These are phyloP conservation scores for Pseudogymnoascus sp. DNA, from an alignment of 2,329 filamentous ascomycete genomes.

Conservation along the genomic window DNA sequence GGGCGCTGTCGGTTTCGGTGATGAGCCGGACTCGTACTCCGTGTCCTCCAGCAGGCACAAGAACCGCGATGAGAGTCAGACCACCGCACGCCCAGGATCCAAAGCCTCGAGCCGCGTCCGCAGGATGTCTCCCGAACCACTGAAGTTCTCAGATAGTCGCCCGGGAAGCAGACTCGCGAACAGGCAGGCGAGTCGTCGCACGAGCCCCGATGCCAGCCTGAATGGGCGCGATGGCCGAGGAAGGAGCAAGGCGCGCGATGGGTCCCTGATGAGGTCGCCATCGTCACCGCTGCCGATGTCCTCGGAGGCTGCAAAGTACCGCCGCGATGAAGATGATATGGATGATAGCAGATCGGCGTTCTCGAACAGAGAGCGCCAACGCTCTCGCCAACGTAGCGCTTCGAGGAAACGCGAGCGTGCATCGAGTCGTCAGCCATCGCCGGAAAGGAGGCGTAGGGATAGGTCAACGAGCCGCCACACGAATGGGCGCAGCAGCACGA, in stretches of 20 bases:
- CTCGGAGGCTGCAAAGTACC: conserved; percentile 43
- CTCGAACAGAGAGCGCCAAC: conserved; percentile 47
- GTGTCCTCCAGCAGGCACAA: conserved; percentile 17
- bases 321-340: conserved; percentile 53
- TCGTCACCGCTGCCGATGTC: conserved; percentile 75
- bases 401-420: conserved; percentile 34
- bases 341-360: conserved; percentile 52
- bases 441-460: conserved; percentile 25
- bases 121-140: conserved; percentile 22
- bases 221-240: conserved; percentile 44
- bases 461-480: conserved; percentile 26
- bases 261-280: conserved; percentile 59
- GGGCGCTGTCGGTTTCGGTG: conserved; percentile 31
- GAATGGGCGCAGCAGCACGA: conserved; percentile 18
- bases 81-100: conserved; percentile 27
- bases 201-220: conserved; percentile 28
- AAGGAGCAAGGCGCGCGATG: conserved; percentile 52
- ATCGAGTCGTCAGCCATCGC: conserved; percentile 24
- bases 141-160: conserved; percentile 9
- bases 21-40: conserved; percentile 23
- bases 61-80: conserved; percentile 18
- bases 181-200: conserved; percentile 32
- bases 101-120: conserved; percentile 28
- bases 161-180: conserved; percentile 28
- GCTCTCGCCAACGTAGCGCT: conserved; percentile 45